Evolutionary conservation across 73 alveolate genomes (phyloP), one percentile per base, ranked within the genome.

Genomic region (Paramecium tetraurelia): DNA sequence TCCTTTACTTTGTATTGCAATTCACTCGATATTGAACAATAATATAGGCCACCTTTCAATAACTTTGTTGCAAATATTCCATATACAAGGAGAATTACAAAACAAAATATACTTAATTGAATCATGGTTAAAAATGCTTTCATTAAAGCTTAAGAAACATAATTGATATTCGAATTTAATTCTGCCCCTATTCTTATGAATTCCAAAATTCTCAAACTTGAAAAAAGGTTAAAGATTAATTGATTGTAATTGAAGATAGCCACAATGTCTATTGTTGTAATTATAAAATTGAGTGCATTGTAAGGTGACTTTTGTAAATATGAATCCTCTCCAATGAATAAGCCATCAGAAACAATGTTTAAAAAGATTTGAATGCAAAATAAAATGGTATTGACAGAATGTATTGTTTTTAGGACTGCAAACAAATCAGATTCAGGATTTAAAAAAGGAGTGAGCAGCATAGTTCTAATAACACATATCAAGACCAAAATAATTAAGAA

Each of bases 11-110:
- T 21, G 46, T 80, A 1, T 46, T 80, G 33, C 4, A 20, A 71
- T 18, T 4, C 20, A 46, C 8, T 24, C n/a, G 31, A 53, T 53
- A 20, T 22, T 14, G 21, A 9, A 80, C 90, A 80, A 24, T 40
- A 80, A 80, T 43, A 80, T 5, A 18, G 4, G 4, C 12, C 4
- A 20, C 90, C 90, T 1, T 80, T 80, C n/a, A 80, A 21, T 44
- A 80, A 8, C 18, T 80, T 80, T 22, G 33, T 80, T 5, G 76
- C 48, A 80, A 80, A 80, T 10, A 44, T 44, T 44, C 90, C 90
- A 80, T 80, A 80, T 8, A 48, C 24, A 5, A 80, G 18, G 1
- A 80, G 29, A 4, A 80, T 22, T 5, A 80, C n/a, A 48, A 80
- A 80, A 48, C 70, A 80, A 24, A 80, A 80, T 7, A 80, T 22